Conservation (phyloP, 768 basidiomycete genomes). For the Plicaturopsis crispa region DNA sequence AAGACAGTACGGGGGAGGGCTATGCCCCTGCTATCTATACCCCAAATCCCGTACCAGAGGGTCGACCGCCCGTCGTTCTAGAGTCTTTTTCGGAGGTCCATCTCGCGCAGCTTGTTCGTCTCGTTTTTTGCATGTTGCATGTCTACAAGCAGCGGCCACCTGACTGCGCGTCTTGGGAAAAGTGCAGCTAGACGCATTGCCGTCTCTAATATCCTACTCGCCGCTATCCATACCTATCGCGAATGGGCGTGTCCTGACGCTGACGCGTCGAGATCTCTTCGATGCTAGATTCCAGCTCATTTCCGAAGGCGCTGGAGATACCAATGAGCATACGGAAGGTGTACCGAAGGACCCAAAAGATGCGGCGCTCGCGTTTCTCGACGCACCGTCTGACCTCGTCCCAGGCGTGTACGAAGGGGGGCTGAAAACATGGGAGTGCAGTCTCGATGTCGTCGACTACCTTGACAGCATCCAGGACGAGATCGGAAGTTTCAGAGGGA, state of each 20-base stretch:
- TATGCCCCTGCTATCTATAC: slow-evolving; percentile 6
- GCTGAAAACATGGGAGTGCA: slow-evolving; percentile 97
- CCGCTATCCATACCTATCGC: slow-evolving; percentile 48
- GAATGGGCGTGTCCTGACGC: slow-evolving; percentile 23
- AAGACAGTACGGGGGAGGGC: slow-evolving; percentile 14
- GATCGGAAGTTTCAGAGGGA: slow-evolving; percentile 32
- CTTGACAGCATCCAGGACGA: slow-evolving; percentile 29
- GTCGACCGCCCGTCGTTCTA: neutral
- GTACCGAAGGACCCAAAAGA: slow-evolving; percentile 9
- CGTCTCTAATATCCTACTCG: slow-evolving; percentile 74
- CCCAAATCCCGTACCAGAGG: slow-evolving; percentile 1
- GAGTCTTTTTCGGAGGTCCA: slow-evolving; percentile 20
- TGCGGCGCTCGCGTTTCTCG: slow-evolving; percentile 54
- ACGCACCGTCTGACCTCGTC: slow-evolving; percentile 83
- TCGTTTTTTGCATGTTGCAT: no score
- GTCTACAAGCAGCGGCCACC: no score
- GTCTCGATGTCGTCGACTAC: slow-evolving; percentile 75
- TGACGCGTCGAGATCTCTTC: slow-evolving; percentile 83
- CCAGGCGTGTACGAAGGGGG: slow-evolving; percentile 94
- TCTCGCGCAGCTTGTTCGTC: slow-evolving; percentile 23
- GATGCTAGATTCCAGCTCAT: slow-evolving; percentile 96
- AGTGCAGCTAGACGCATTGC: slow-evolving; percentile 59
- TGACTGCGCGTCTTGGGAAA: no score
- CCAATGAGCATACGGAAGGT: neutral
- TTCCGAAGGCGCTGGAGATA: slow-evolving; percentile 22